These are phyloP conservation scores for Marasmius fiardii DNA, from an alignment of 1,284 basidiomycete species.

Conservation along the genomic window DNA sequence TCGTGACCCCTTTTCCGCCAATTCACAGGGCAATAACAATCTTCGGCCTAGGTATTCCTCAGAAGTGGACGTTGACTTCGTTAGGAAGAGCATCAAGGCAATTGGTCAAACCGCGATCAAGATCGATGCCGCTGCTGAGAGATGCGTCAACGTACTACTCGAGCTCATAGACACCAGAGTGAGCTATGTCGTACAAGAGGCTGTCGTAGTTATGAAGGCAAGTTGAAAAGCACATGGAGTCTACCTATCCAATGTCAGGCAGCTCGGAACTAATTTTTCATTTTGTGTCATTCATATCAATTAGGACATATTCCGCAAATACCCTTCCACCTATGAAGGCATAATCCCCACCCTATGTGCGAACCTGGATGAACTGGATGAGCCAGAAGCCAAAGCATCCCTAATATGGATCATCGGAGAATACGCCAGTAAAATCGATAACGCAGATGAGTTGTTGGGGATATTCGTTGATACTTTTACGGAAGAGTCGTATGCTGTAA, in stretches of 20 bases:
- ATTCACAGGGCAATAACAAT: neutral
- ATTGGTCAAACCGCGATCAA: constrained; percentile 97
- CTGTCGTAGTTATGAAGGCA: constrained; percentile 97
- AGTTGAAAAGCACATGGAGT: constrained; percentile 7
- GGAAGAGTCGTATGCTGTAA: constrained; percentile 89
- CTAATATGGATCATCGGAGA: constrained; percentile 99
- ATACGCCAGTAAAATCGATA: constrained; percentile 96
- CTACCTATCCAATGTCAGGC: neutral
- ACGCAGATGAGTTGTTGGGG: constrained; percentile 88
- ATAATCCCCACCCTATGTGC: constrained; percentile 95
- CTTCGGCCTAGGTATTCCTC: constrained; percentile 74
- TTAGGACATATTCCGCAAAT: constrained; percentile 96
- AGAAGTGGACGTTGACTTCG: constrained; percentile 98
- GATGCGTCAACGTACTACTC: constrained; percentile 91
- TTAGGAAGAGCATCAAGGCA: constrained; percentile 89
- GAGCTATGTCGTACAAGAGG: constrained; percentile 97
- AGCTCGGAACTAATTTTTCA: neutral
- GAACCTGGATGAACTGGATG: constrained; percentile 94
- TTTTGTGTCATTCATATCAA: constrained; percentile 1
- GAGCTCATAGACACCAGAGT: constrained; percentile 92
- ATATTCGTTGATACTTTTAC: constrained; percentile 91
- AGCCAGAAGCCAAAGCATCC: constrained; percentile 97
- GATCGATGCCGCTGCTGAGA: constrained; percentile 89
- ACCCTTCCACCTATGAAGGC: constrained; percentile 96
- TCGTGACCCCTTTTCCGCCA: constrained; percentile 11